Evolutionary conservation across 2,329 filamentous ascomycete genomes (phyloP), one percentile per base, ranked within the genome.

Genomic region (Chalara sp.): DNA sequence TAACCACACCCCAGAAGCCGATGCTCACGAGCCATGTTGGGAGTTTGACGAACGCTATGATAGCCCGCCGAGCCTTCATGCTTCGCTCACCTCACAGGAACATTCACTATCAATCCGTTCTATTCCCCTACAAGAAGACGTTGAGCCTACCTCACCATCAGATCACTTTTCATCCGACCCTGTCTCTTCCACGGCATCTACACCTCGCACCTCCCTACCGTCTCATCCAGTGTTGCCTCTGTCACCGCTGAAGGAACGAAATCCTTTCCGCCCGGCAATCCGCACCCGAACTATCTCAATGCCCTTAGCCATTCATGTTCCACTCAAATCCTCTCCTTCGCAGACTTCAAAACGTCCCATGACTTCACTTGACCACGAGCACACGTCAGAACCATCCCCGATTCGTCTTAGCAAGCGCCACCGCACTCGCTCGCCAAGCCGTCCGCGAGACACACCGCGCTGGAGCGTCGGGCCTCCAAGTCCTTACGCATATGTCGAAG

Each of bases 1-100:
- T 67, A 1, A 70, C 56, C 69, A 79, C 48, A 76, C 80, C 1
- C 76, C 76, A 6, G 82, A 84, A 64, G 78, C 78, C 4, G 81
- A 85, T 61, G 79, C 78, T 1, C 70, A 76, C 52, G 83, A 87
- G 60, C 69, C 79, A 13, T 86, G 79, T 62, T 90, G 87, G 87
- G 68, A 75, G 4, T 86, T 79, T 72, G 77, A 83, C 57, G 78
- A 42, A 8, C 40, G 48, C 10, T 44, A 49, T n/a, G 55, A 53
- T n/a, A 35, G 44, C 0, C 21, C 44, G 41, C 47, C 32, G 33
- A 49, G 42, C 39, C 11, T 47, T 6, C 43, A 42, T 6, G 37
- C 46, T n/a, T 48, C 50, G 0, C 76, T 77, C 53, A 61, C 64
- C 21, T 72, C 69, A 1, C 62, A 67, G 3, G 55, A 62, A 12